These are phyloP conservation scores for Rhizophagus clarus DNA, from an alignment of 192 early-diverging fungal genomes.

Conservation along the genomic window DNA sequence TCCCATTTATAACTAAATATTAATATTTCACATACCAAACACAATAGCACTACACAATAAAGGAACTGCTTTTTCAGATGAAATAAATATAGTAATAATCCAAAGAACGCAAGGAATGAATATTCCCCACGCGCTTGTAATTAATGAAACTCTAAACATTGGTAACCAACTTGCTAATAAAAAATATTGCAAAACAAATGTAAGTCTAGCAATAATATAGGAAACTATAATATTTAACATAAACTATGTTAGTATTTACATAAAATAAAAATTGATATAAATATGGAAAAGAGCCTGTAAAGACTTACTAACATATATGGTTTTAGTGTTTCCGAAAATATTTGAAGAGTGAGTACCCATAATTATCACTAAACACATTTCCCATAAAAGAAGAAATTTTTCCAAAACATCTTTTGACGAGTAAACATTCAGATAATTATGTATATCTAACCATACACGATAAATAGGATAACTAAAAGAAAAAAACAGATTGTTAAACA, in stretches of 20 bases:
- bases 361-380: background rate
- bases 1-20: background rate
- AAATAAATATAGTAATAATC: background rate
- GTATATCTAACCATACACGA: conserved; percentile 25
- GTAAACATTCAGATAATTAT: conserved; percentile 27
- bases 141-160: conserved; percentile 23
- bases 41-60: conserved; percentile 11
- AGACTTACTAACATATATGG: background rate
- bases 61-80: background rate
- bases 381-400: conserved; percentile 35
- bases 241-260: no score
- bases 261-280: background rate
- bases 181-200: background rate
- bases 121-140: conserved; percentile 19
- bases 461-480: conserved; percentile 25
- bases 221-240: conserved; percentile 3
- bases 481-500: background rate
- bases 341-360: background rate
- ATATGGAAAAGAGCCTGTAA: background rate
- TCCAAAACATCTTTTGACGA: conserved; percentile 33
- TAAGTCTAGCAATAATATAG: conserved; percentile 8
- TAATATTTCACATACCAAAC: conserved; percentile 12
- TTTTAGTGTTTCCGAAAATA: background rate
- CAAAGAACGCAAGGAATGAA: conserved; percentile 21
- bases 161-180: conserved; percentile 6